Evolutionary conservation across 2,329 filamentous ascomycete species (phyloP).

Genomic region (Calonectria pteridis): DNA sequence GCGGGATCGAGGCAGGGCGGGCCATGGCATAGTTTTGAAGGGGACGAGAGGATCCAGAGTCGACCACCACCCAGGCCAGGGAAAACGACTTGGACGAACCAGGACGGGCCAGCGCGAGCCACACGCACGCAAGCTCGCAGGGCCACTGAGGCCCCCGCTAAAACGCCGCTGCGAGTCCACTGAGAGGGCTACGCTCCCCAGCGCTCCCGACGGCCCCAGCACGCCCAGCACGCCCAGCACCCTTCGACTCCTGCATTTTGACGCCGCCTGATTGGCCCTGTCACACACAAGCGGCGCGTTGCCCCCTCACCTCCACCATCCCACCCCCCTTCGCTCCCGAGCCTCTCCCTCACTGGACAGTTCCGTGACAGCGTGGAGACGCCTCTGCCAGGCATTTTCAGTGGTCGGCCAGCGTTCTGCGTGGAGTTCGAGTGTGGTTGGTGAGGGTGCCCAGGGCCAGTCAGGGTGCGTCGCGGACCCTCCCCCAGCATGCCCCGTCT

Average conservation of each 20-base stretch:
- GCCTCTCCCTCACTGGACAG: slow-evolving; percentile 19
- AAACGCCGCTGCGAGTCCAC: slow-evolving; percentile 27
- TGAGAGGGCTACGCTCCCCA: slow-evolving; percentile 30
- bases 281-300: slow-evolving; percentile 37
- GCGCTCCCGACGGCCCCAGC: slow-evolving; percentile 29
- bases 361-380: slow-evolving; percentile 5
- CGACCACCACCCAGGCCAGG: slow-evolving; percentile 23
- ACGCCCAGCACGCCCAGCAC: slow-evolving; percentile 34
- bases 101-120: slow-evolving; percentile 31
- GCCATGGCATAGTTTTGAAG: slow-evolving; percentile 54
- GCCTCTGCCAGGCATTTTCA: slow-evolving; percentile 23
- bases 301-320: slow-evolving; percentile 31
- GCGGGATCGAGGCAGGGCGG: slow-evolving; percentile 45
- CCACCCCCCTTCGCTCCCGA: slow-evolving; percentile 25
- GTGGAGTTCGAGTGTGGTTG: slow-evolving; percentile 22
- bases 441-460: slow-evolving; percentile 10
- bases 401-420: slow-evolving; percentile 12
- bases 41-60: slow-evolving; percentile 23
- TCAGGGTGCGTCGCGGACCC: slow-evolving; percentile 22
- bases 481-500: slow-evolving; percentile 30
- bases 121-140: slow-evolving; percentile 27
- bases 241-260: slow-evolving; percentile 40
- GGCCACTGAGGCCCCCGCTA: slow-evolving; percentile 27
- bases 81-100: slow-evolving; percentile 31
- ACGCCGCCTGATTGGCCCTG: slow-evolving; percentile 36